Evolutionary conservation across 371 early-diverging fungal genomes (phyloP).

Genomic region (Apophysomyces elegans): DNA sequence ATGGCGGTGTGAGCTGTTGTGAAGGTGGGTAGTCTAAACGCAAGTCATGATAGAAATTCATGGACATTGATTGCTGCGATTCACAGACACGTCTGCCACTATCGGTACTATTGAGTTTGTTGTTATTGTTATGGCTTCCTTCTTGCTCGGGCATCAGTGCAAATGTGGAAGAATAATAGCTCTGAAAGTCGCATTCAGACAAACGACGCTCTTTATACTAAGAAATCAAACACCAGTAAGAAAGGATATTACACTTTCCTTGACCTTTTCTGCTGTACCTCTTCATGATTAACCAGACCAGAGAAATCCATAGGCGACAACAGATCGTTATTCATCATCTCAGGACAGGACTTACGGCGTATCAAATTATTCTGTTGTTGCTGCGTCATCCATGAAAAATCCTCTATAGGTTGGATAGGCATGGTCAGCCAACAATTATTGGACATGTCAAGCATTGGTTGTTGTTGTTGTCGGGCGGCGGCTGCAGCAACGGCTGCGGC

Average conservation of each 20-base stretch:
- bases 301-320: conserved; percentile 6
- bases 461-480: neutral
- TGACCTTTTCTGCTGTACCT: neutral
- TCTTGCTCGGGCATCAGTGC: conserved; percentile 5
- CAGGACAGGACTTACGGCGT: conserved; percentile 17
- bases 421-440: conserved; percentile 18
- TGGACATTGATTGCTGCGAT: conserved; percentile 9
- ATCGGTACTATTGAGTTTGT: conserved; percentile 4
- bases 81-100: neutral
- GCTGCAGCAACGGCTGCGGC: conserved; percentile 4
- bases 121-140: neutral
- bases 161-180: conserved; percentile 5
- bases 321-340: neutral
- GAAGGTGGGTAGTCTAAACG: conserved; percentile 20
- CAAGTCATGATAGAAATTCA: conserved; percentile 29
- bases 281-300: neutral
- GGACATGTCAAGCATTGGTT: neutral
- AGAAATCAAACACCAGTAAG: neutral
- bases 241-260: too few relatives aligned
- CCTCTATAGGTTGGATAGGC: conserved; percentile 19
- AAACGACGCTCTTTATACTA: conserved; percentile 21
- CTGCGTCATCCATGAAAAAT: neutral
- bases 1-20: conserved; percentile 34
- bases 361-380: conserved; percentile 8
- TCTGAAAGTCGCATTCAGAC: conserved; percentile 15